These are phyloP conservation scores for Diaporthe vexans DNA, from an alignment of 2,329 filamentous ascomycete genomes.

Conservation along the genomic window DNA sequence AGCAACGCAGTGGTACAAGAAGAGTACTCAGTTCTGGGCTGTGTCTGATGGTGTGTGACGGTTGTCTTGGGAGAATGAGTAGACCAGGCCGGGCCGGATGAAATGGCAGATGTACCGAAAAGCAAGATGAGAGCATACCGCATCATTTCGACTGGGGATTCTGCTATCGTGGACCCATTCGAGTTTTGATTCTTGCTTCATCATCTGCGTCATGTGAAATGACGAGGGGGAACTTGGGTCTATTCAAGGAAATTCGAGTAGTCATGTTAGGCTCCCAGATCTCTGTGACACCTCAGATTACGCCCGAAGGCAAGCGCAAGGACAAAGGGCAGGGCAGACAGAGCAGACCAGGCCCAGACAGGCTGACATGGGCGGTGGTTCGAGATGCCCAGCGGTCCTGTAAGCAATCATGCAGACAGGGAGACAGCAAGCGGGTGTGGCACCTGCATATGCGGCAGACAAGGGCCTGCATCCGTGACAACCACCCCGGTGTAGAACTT, in stretches of 20 bases:
- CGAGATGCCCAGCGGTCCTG: conserved; percentile 28
- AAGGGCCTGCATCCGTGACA: conserved; percentile 33
- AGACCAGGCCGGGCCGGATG: conserved; percentile 35
- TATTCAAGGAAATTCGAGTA: conserved; percentile 30
- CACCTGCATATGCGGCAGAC: conserved; percentile 39
- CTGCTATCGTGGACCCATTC: conserved; percentile 36
- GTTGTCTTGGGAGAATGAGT: conserved; percentile 23
- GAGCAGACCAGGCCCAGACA: not conserved
- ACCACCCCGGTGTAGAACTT: conserved; percentile 36
- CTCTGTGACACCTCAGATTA: conserved; percentile 38
- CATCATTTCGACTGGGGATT: conserved; percentile 30
- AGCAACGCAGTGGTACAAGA: conserved; percentile 24
- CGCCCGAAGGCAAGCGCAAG: conserved; percentile 13
- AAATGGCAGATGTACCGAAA: conserved; percentile 16
- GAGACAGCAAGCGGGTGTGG: conserved; percentile 33
- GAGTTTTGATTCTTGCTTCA: conserved; percentile 17
- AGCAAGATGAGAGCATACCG: conserved; percentile 36
- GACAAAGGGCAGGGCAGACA: conserved; percentile 6
- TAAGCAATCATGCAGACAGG: conserved; percentile 32
- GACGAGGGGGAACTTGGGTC: conserved; percentile 26
- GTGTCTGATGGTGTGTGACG: conserved; percentile 20
- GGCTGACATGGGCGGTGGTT: conserved; percentile 2
- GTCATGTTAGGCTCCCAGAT: conserved; percentile 39
- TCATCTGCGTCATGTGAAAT: conserved; percentile 1
- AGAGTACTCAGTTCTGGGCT: conserved; percentile 1